These are phyloP conservation scores for Schrenkiella parvula DNA, from an alignment of 345 rosid genomes.

Conservation along the genomic window DNA sequence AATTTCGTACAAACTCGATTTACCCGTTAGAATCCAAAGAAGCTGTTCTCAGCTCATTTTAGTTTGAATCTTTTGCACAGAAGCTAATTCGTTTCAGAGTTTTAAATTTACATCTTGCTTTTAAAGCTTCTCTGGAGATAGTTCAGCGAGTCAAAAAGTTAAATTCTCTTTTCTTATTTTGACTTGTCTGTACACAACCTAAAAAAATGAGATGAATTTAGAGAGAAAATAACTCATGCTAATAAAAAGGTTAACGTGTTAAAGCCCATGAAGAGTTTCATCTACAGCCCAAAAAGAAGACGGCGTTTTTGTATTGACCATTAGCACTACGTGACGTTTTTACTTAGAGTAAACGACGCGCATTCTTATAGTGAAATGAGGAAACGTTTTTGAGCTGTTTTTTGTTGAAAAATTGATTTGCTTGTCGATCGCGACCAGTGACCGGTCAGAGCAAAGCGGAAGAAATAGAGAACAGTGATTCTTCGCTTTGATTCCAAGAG, in stretches of 20 bases:
- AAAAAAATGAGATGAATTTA: not conserved
- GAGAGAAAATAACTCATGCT: not conserved
- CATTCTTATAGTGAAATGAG: not conserved
- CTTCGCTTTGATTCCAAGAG: constrained; percentile 29
- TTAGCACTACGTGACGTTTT: constrained; percentile 10
- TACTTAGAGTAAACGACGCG: not conserved
- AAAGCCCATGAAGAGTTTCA: not conserved
- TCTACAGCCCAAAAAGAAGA: not conserved
- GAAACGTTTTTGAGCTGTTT: not conserved
- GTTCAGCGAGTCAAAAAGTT: constrained; percentile 11
- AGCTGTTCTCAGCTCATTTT: not conserved
- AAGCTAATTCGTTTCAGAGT: not conserved
- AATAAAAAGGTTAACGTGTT: not conserved
- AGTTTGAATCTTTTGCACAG: not conserved
- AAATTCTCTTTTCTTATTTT: not conserved
- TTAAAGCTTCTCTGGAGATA: not conserved
- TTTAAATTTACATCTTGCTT: not conserved
- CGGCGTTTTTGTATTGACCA: not conserved
- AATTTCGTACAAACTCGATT: not conserved
- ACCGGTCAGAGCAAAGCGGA: constrained; percentile 19
- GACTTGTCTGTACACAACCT: not conserved
- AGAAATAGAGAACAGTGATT: constrained; percentile 8
- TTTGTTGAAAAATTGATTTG: not conserved
- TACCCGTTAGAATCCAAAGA: not conserved
- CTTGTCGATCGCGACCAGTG: constrained; percentile 22